Evolutionary conservation across 2,329 filamentous ascomycete species (phyloP).

Genomic region (Diaporthe australafricana): DNA sequence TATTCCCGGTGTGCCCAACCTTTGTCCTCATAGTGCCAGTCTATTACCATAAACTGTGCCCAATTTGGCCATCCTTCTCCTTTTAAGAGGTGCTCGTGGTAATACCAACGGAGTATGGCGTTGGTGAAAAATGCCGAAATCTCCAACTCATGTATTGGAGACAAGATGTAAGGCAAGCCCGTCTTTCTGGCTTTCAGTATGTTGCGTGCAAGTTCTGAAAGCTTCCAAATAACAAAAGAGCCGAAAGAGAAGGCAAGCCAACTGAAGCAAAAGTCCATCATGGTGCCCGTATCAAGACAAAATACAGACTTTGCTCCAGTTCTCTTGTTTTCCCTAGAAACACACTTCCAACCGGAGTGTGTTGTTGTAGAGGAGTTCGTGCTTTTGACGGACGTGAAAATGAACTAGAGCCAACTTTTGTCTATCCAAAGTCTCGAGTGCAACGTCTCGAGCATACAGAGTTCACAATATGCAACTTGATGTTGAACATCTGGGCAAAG

Average conservation of each 20-base stretch:
- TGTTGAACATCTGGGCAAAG: too few species aligned
- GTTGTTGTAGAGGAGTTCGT: background rate
- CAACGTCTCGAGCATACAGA: too few species aligned
- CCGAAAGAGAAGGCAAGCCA: background rate
- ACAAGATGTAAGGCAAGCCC: background rate
- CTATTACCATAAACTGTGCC: background rate
- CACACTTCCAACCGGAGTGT: too few species aligned
- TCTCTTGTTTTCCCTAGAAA: too few species aligned
- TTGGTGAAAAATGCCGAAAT: background rate
- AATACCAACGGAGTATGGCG: background rate
- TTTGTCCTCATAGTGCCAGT: constrained; percentile 1
- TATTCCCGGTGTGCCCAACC: background rate
- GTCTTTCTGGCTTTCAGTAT: background rate
- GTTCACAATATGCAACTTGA: too few species aligned
- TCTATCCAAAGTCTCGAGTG: too few species aligned
- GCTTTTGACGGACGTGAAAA: too few species aligned
- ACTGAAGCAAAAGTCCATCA: background rate
- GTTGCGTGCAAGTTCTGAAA: background rate
- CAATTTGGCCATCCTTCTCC: background rate
- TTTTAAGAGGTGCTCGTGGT: background rate
- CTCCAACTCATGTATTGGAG: background rate
- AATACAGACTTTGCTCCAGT: background rate
- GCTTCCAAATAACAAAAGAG: background rate
- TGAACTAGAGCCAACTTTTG: too few species aligned
- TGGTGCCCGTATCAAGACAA: background rate